Percentiles rank a stretch among this genome's conserved stretches.
Evolutionary conservation across 257 asterid species (phyloP).

Genomic region (Cinchona pubescens): DNA sequence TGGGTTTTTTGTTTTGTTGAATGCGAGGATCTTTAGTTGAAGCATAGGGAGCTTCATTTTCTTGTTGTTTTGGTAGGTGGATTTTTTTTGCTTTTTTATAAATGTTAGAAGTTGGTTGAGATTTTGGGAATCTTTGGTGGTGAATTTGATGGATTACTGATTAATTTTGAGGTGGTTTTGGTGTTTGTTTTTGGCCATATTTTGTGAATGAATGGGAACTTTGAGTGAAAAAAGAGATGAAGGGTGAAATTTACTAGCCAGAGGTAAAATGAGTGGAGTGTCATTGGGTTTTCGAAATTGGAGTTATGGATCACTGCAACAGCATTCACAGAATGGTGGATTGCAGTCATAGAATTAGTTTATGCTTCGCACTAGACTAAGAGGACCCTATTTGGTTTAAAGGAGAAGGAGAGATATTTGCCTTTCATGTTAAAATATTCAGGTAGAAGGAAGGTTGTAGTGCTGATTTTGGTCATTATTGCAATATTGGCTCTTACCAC

Average conservation of each 20-base stretch:
- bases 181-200: constrained; percentile 21
- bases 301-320: constrained; percentile 79
- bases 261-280: constrained; percentile 87
- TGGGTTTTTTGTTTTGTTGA: constrained; percentile 11
- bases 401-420: constrained; percentile 66
- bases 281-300: constrained; percentile 69
- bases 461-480: constrained; percentile 67
- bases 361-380: constrained; percentile 58
- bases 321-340: constrained; percentile 66
- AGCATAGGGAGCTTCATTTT: constrained; percentile 12
- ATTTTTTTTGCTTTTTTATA: not conserved
- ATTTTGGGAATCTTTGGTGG: constrained; percentile 25
- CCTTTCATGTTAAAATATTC: constrained; percentile 49
- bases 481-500: constrained; percentile 57
- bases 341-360: constrained; percentile 36
- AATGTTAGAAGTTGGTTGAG: not conserved
- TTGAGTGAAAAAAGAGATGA: constrained; percentile 67
- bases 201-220: constrained; percentile 53
- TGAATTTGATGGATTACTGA: constrained; percentile 23
- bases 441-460: constrained; percentile 64
- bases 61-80: constrained; percentile 3
- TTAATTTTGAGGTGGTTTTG: constrained; percentile 22
- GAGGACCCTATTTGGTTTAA: constrained; percentile 49
- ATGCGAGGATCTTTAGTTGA: constrained; percentile 19
- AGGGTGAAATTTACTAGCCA: constrained; percentile 43